Base-by-base conservation (phyloP, 192 early-diverging fungal species). In the Backusella tarrabulga region DNA sequence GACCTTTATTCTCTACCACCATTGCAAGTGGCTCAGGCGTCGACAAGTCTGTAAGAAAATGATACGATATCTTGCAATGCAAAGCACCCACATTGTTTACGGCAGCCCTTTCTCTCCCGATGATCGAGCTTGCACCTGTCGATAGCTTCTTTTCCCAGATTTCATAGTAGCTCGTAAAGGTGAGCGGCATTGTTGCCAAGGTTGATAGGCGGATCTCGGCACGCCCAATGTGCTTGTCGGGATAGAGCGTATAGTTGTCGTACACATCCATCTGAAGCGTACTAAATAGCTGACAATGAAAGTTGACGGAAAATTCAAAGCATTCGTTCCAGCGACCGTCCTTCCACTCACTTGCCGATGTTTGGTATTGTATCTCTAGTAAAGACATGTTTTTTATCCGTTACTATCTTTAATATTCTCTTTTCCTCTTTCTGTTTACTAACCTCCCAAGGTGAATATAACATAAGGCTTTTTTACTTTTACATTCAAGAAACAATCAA, bases 221-320 rank as follows among this genome's bases (percentile, higher is more conserved):
- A 15, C 92, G 86, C 5, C 92, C 92, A 21, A 94, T 75, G 63
- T 88, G 87, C 60, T 83, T 87, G 73, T 94, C 92, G 3, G 91
- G 86, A 7, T 91, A 83, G 40, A 92, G 67, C 2, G 85, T 87
- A 73, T 88, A 88, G 68, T 68, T 83, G 34, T 92, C 90, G 56
- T 92, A 94, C 8, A 94, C 75, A 76, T 94, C 92, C 56, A 94
- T 80, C 76, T 92, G 87, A 46, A 85, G 77, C 1, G 91, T 91
- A 32, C 90, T 91, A 81, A 94, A 94, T 5, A 94, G 86, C 82
- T 94, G 92, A 63, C 86, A 88, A 72, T 94, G 92, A 73, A 89
- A 92, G 8, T 88, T 88, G 6, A 94, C 89, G 0, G 84, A 70
- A 21, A 94, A 86, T 76, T 92, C 90, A 76, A 94, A 94, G 0